phyloP scores from a whole-genome alignment of 1,284 basidiomycete genomes.

The Earliella scabrosa region DNA sequence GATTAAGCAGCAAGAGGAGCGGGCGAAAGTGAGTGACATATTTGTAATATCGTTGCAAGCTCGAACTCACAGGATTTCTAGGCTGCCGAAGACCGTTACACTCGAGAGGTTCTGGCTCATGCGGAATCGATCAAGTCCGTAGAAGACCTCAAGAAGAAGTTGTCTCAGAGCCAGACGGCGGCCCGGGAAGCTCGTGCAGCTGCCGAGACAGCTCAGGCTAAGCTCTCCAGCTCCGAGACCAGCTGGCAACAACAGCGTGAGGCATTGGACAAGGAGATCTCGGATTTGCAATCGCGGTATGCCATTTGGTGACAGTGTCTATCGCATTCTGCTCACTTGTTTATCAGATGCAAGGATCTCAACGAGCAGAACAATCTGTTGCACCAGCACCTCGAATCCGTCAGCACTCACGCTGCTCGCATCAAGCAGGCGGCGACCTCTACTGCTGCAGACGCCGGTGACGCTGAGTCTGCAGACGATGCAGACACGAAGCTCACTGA shows the following conservation, averaged over 20 bases:
- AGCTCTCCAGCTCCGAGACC: conserved; percentile 67
- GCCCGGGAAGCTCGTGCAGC: conserved; percentile 61
- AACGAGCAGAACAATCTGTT: conserved; percentile 79
- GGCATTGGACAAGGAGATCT: conserved; percentile 76
- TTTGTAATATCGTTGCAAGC: too few relatives aligned
- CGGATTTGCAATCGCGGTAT: conserved; percentile 72
- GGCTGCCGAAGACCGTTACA: conserved; percentile 83
- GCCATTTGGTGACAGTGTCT: conserved; percentile 13
- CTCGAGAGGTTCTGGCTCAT: conserved; percentile 81
- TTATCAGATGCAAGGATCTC: conserved; percentile 72
- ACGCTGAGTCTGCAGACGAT: conserved; percentile 51
- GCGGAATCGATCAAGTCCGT: conserved; percentile 81
- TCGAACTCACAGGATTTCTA: conserved; percentile 31
- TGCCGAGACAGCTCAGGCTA: conserved; percentile 77
- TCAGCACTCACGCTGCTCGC: conserved; percentile 79
- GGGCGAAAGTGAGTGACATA: conserved; percentile 62
- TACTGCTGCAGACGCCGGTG: conserved; percentile 43
- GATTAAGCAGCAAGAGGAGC: conserved; percentile 65
- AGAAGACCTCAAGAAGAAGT: conserved; percentile 66
- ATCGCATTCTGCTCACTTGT: not conserved
- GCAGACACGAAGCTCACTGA: conserved; percentile 68
- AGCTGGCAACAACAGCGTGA: conserved; percentile 85
- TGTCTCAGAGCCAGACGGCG: conserved; percentile 52
- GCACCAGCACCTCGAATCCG: conserved; percentile 86
- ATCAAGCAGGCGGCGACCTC: conserved; percentile 73